Percentiles rank a stretch among this genome's conserved stretches.
Conservation (phyloP, 2,329 filamentous ascomycete species). For the Chrysoporthe austroafricana region DNA sequence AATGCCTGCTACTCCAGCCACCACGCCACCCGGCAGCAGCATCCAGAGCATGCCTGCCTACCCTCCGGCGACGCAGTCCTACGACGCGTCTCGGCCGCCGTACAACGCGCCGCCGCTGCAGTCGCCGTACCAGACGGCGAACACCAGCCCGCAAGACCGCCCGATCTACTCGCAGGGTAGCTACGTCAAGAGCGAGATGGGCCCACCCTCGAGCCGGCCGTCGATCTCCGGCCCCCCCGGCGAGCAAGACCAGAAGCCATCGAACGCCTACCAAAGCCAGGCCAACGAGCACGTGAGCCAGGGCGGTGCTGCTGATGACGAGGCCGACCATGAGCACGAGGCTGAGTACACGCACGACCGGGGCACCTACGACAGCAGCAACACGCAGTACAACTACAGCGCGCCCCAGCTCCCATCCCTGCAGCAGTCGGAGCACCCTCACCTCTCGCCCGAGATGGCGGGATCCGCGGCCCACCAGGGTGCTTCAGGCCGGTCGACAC, state of each 20-base stretch:
- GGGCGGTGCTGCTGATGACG: constrained; percentile 60
- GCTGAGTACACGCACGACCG: constrained; percentile 87
- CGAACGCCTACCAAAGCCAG: constrained; percentile 64
- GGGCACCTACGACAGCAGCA: constrained; percentile 72
- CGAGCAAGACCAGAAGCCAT: constrained; percentile 61
- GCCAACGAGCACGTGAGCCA: constrained; percentile 59
- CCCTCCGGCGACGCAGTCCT: constrained; percentile 67
- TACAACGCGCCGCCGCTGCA: constrained; percentile 74
- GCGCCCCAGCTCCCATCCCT: constrained; percentile 68
- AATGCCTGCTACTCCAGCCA: constrained; percentile 88
- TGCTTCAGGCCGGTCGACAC: constrained; percentile 81
- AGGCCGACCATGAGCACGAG: constrained; percentile 73
- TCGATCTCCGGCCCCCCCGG: constrained; percentile 58
- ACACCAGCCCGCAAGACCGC: constrained; percentile 61
- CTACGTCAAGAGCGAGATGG: constrained; percentile 89
- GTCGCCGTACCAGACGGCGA: constrained; percentile 69
- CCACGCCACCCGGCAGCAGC: constrained; percentile 79
- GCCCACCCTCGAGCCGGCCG: constrained; percentile 70
- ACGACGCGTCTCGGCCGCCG: constrained; percentile 77
- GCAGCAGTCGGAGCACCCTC: constrained; percentile 71
- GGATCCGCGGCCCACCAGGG: constrained; percentile 80
- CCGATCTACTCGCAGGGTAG: constrained; percentile 69
- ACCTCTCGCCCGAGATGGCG: constrained; percentile 81
- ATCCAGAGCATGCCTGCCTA: constrained; percentile 82
- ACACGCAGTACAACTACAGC: constrained; percentile 78